Evolutionary conservation across 73 alveolate genomes (phyloP).

Genomic region (Paramecium pentaurelia): DNA sequence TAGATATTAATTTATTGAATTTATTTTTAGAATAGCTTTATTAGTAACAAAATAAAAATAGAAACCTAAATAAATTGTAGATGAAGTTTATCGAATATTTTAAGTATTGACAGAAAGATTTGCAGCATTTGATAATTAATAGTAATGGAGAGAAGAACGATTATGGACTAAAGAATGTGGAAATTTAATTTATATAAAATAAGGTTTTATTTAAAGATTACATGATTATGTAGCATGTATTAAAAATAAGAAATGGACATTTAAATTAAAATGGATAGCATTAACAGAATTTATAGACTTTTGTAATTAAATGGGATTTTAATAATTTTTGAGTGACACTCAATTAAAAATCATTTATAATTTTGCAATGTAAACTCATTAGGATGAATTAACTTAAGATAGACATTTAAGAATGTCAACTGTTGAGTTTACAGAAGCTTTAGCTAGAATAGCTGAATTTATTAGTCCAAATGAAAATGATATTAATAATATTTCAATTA

Average conservation of each 20-base stretch:
- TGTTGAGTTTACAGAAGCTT: slow-evolving; percentile 77
- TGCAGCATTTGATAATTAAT: slow-evolving; percentile 3
- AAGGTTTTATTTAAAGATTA: background rate
- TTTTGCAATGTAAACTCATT: slow-evolving; percentile 79
- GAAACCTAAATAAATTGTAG: background rate
- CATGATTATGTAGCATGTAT: background rate
- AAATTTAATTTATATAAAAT: background rate
- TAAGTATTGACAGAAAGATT: slow-evolving; percentile 20
- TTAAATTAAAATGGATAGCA: slow-evolving; percentile 61
- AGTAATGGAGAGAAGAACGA: slow-evolving; percentile 65
- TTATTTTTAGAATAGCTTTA: slow-evolving; percentile 67
- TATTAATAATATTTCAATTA: background rate
- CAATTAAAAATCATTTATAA: slow-evolving; percentile 76
- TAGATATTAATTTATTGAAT: slow-evolving; percentile 67
- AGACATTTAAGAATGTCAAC: slow-evolving; percentile 73
- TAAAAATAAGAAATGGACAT: background rate
- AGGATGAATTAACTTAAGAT: slow-evolving; percentile 73
- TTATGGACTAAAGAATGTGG: slow-evolving; percentile 66
- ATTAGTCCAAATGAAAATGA: slow-evolving; percentile 31
- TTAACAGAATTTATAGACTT: slow-evolving; percentile 73
- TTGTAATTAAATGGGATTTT: background rate
- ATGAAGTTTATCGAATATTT: slow-evolving; percentile 55
- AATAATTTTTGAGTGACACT: slow-evolving; percentile 70
- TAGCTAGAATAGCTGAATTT: slow-evolving; percentile 75
- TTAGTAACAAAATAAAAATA: background rate